Evolutionary conservation across 345 rosid genomes (phyloP).

Genomic region (Euphorbia lathyris): DNA sequence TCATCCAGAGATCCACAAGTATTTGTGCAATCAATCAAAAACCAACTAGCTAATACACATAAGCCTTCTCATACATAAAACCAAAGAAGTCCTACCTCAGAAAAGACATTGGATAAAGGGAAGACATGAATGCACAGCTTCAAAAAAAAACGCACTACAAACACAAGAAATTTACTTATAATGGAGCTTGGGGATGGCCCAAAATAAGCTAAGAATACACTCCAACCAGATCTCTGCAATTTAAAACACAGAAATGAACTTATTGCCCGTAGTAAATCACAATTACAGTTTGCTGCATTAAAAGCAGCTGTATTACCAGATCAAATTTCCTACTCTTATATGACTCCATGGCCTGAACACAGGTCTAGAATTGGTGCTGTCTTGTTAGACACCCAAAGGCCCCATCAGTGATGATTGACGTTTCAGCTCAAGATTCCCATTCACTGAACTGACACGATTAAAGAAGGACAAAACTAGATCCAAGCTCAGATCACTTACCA

Average conservation of each 20-base stretch:
- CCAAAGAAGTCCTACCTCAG: not conserved
- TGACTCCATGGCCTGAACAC: not conserved
- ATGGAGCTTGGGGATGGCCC: not conserved
- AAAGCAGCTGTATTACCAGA: not conserved
- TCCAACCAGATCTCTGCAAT: not conserved
- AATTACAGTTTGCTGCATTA: not conserved
- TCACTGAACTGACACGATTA: not conserved
- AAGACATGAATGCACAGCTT: not conserved
- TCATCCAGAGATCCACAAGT: not conserved
- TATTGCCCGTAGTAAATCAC: not conserved
- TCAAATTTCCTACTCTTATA: not conserved
- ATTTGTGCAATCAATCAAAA: not conserved
- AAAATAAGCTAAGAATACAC: not conserved
- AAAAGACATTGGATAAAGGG: not conserved
- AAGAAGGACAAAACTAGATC: not conserved
- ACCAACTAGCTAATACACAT: not conserved
- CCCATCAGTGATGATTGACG: not conserved
- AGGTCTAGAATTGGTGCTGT: not conserved
- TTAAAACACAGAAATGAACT: not conserved
- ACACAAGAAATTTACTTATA: not conserved
- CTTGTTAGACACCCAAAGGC: not conserved
- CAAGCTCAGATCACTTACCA: constrained; percentile 42
- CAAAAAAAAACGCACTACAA: not conserved
- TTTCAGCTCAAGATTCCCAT: not conserved
- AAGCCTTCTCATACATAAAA: not conserved